Percentiles rank a stretch among this genome's conserved stretches.
Conservation (phyloP, 2,329 filamentous ascomycete genomes). For the Chaetomium olivaceum region DNA sequence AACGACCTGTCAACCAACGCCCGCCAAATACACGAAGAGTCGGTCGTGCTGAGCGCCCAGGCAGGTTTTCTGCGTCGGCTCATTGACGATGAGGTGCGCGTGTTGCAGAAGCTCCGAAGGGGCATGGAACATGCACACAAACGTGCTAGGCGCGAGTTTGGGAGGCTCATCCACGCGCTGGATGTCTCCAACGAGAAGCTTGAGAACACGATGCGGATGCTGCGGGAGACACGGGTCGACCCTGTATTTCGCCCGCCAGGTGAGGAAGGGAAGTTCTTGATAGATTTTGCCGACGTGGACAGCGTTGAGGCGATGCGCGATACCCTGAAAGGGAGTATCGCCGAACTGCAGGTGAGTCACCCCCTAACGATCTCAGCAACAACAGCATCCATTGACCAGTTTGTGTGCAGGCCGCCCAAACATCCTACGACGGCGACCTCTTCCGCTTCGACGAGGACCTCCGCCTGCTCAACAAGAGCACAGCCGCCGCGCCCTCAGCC, state of each 20-base stretch:
- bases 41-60: conserved; percentile 69
- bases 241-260: conserved; percentile 59
- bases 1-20: conserved; percentile 82
- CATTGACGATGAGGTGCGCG: conserved; percentile 56
- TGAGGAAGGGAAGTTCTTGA: conserved; percentile 62
- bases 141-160: conserved; percentile 60
- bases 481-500: conserved; percentile 46
- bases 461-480: conserved; percentile 60
- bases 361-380: neutral
- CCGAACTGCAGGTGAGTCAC: conserved; percentile 61
- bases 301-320: conserved; percentile 66
- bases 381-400: neutral
- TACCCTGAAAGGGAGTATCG: conserved; percentile 69
- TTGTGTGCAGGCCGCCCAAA: conserved; percentile 57
- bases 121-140: conserved; percentile 59
- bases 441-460: conserved; percentile 75
- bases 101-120: conserved; percentile 54
- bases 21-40: conserved; percentile 74
- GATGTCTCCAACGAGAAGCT: conserved; percentile 67
- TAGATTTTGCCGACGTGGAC: conserved; percentile 76
- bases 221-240: conserved; percentile 66
- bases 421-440: conserved; percentile 75
- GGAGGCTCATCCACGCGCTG: conserved; percentile 61
- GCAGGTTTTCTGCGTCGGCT: conserved; percentile 66
- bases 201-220: conserved; percentile 64